A percentile compares a stretch with the other conserved stretches of the same genome.
Evolutionary conservation across 2,329 filamentous ascomycete species (phyloP).

Genomic region (Dendrostoma leiphaemia): DNA sequence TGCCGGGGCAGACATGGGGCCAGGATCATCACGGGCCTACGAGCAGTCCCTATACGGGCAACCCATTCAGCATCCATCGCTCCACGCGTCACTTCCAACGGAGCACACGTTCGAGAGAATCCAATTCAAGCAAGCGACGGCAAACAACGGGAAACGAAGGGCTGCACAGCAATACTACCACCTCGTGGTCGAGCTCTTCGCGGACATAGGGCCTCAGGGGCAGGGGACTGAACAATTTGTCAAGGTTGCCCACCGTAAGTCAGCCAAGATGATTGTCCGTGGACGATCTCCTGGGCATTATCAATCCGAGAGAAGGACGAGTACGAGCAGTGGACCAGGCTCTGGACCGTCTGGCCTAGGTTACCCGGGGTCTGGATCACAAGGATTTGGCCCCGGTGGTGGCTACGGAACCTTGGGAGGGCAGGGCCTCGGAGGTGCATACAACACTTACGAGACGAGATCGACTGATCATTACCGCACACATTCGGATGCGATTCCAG

Average conservation of each 20-base stretch:
- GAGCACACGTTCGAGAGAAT: constrained; percentile 79
- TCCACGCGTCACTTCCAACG: constrained; percentile 37
- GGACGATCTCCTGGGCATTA: constrained; percentile 81
- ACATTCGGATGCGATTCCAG: constrained; percentile 48
- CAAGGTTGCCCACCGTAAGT: constrained; percentile 70
- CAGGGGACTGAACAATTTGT: constrained; percentile 54
- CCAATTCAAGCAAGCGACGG: constrained; percentile 91
- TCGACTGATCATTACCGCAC: constrained; percentile 39
- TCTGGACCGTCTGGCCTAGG: constrained; percentile 63
- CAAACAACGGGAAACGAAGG: constrained; percentile 88
- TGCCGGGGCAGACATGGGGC: constrained; percentile 32
- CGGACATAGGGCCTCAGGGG: constrained; percentile 55
- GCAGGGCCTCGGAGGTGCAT: constrained; percentile 38
- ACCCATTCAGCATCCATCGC: constrained; percentile 24
- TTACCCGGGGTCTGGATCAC: constrained; percentile 34
- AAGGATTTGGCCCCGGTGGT: constrained; percentile 37
- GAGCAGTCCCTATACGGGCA: constrained; percentile 39
- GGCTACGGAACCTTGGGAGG: constrained; percentile 36
- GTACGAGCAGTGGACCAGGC: constrained; percentile 64
- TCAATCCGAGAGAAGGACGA: constrained; percentile 67
- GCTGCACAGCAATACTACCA: constrained; percentile 93
- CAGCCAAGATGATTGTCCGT: constrained; percentile 82
- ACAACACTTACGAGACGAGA: constrained; percentile 39
- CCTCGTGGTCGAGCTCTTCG: constrained; percentile 81
- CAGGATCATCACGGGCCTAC: constrained; percentile 37